A percentile compares a stretch with the other conserved stretches of the same genome.
phyloP scores from a whole-genome alignment of 73 alveolate genomes.

The Stentor roeselii region DNA sequence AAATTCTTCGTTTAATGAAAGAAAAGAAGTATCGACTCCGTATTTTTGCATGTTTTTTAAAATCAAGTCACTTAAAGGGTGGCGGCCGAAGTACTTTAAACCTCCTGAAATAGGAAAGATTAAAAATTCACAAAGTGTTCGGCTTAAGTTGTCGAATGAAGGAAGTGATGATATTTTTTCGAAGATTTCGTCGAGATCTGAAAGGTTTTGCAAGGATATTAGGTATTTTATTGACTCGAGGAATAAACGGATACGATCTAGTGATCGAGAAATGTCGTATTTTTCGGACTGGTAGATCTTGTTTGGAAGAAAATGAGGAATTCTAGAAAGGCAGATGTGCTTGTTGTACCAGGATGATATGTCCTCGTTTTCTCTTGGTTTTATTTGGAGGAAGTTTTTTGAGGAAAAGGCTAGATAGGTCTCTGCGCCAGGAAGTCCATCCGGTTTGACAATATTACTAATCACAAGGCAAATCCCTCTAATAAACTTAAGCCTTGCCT shows the following conservation, averaged over 20 bases:
- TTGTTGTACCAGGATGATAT: not conserved
- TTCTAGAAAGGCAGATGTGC: not conserved
- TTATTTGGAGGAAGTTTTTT: not conserved
- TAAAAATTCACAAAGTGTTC: not conserved
- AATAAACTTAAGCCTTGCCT: not conserved
- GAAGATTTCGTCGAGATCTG: not conserved
- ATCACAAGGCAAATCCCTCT: not conserved
- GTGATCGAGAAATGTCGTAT: not conserved
- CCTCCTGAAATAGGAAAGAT: not conserved
- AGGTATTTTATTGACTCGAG: not conserved
- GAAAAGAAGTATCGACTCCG: not conserved
- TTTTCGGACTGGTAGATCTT: constrained; percentile 5
- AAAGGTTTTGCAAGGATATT: not conserved
- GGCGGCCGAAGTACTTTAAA: not conserved
- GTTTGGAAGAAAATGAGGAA: constrained; percentile 2
- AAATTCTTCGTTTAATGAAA: not conserved
- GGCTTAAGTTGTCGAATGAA: not conserved
- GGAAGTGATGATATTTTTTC: not conserved
- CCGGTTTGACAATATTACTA: not conserved
- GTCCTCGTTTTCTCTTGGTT: not conserved
- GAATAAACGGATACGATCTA: not conserved
- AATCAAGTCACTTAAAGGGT: not conserved
- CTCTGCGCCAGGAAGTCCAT: not conserved
- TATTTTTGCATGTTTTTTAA: not conserved
- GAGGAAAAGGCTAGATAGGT: not conserved